Evolutionary conservation across 2,329 filamentous ascomycete genomes (phyloP), one percentile per base, ranked within the genome.

Genomic region (Chalaropsis ovoidea): DNA sequence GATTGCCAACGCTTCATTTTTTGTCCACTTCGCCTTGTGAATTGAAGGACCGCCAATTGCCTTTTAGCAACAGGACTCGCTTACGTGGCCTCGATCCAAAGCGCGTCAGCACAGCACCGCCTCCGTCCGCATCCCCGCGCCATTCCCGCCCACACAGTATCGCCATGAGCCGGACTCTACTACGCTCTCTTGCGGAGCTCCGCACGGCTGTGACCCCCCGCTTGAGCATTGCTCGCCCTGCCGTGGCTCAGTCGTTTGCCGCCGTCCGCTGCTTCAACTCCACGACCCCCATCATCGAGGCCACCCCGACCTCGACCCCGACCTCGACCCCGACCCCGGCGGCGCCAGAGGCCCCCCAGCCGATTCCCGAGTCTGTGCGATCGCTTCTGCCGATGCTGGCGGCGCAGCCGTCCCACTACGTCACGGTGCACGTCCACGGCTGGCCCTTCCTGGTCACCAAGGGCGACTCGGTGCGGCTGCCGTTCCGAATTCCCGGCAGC

Each of bases 371-470:
- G 62, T 82, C 82, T 0, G 79, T 89, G 68, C 79, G 78, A 69
- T 75, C 75, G 52, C 81, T 90, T 61, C 83, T 91, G 39, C 88
- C 89, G 1, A 79, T 90, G 60, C 83, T 94, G 61, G 82, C 81
- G 70, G 81, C 86, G 11, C 89, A 94, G 76, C 83, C 86, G 2
- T 78, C 81, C 24, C 88, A 90, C 80, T 94, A 93, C 79, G 83
- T 90, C 72, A 89, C 86, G 58, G 79, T 87, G 65, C 88, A 91
- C 76, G 86, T 95, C 76, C 87, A 94, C 76, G 87, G 84, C 39
- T 84, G 82, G 64, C 87, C 88, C 6, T 94, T 93, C 78, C 87
- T 94, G 41, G 81, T 94, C 69, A 91, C 88, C 6, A 78, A 81
- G 56, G 89, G 89, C 70, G 89, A 94, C 77, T 79, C 81, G 67